Conservation (phyloP, 768 basidiomycete genomes). For the Russula abietina region DNA sequence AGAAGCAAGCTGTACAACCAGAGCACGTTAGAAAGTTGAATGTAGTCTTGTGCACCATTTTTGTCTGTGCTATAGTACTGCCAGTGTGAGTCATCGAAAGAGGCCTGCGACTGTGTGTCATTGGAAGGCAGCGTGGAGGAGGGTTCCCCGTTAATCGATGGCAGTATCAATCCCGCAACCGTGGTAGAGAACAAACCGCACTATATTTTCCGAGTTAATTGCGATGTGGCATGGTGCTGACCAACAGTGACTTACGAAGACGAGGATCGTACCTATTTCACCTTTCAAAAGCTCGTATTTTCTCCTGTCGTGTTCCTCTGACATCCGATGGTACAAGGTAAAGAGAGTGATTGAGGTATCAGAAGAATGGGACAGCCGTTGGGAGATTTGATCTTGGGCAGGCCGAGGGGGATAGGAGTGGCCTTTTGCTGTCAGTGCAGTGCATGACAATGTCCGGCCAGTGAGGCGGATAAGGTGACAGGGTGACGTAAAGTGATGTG, state of each 20-base stretch:
- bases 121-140: too few species aligned
- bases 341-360: neutral
- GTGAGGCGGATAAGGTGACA: too few species aligned
- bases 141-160: too few species aligned
- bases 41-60: too few species aligned
- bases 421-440: too few species aligned
- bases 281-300: neutral
- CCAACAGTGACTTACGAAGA: neutral
- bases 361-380: neutral
- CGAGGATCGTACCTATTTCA: neutral
- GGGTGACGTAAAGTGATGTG: too few species aligned
- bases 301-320: neutral
- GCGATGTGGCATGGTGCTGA: neutral
- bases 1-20: constrained; percentile 3
- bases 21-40: too few species aligned
- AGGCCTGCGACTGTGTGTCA: too few species aligned
- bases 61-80: too few species aligned
- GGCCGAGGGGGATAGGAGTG: neutral
- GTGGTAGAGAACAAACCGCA: constrained; percentile 9
- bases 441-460: too few species aligned
- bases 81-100: too few species aligned
- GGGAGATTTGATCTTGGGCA: neutral
- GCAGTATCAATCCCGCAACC: neutral
- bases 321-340: neutral
- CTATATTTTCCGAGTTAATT: neutral